Conservation (phyloP, 106 monocot species). For the Hemerocallis citrina region DNA sequence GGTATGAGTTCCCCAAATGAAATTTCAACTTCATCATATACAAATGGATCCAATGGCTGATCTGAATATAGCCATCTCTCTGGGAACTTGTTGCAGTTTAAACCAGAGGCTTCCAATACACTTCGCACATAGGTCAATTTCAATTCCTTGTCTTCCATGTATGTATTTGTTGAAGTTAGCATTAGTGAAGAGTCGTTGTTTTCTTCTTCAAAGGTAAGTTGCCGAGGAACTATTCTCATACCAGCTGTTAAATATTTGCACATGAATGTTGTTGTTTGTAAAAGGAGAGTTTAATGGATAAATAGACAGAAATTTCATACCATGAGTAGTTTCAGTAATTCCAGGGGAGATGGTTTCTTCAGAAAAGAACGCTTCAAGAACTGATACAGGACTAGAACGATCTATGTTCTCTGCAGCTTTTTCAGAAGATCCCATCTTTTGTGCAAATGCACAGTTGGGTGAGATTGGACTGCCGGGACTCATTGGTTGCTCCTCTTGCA, state of each 20-base stretch:
- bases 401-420: conserved; percentile 12
- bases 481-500: conserved; percentile 7
- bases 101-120: conserved; percentile 50
- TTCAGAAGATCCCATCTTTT: conserved; percentile 18
- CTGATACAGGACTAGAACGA: conserved; percentile 42
- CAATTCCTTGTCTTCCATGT: conserved; percentile 20
- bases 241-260: conserved; percentile 23
- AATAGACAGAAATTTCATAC: conserved; percentile 16
- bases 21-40: conserved; percentile 70
- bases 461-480: conserved; percentile 5
- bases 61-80: conserved; percentile 30
- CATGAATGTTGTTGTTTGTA: background rate
- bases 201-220: conserved; percentile 30
- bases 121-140: conserved; percentile 33
- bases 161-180: conserved; percentile 14
- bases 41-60: conserved; percentile 38
- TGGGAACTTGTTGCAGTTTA: conserved; percentile 12
- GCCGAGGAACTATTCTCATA: conserved; percentile 14
- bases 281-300: background rate
- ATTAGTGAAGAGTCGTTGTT: conserved; percentile 11
- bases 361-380: conserved; percentile 36
- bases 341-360: conserved; percentile 25
- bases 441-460: conserved; percentile 10
- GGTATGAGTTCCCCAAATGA: conserved; percentile 35
- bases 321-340: background rate